Percentiles rank a stretch among this genome's conserved stretches.
Conservation (phyloP, 495 filamentous ascomycete genomes). For the Tuber calosporum region DNA sequence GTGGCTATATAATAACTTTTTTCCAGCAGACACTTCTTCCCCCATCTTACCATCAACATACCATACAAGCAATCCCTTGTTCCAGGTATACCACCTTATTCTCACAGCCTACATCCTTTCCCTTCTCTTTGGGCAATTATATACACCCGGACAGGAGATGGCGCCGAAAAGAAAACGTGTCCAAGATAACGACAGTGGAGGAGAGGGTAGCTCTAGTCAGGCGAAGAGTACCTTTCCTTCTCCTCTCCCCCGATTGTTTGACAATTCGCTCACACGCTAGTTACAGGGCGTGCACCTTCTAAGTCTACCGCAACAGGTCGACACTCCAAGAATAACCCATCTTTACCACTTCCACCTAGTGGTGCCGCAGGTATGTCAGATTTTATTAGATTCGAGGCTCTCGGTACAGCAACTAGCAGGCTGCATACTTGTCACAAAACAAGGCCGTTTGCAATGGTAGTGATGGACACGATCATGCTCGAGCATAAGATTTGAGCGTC, state of each 20-base stretch:
- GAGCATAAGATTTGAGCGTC: too few species aligned
- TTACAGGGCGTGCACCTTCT: neutral
- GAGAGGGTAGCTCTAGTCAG: neutral
- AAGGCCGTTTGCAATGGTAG: neutral
- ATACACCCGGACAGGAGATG: neutral
- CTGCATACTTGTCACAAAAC: neutral
- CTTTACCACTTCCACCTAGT: neutral
- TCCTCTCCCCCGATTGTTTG: neutral
- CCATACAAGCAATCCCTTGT: neutral
- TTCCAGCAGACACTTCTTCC: neutral
- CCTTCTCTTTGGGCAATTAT: neutral
- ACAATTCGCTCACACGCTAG: neutral
- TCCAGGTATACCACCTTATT: neutral
- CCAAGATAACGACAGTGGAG: neutral
- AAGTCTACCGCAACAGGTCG: neutral
- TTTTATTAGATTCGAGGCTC: neutral
- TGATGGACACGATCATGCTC: too few species aligned
- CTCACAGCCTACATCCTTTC: too few species aligned
- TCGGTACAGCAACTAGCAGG: neutral
- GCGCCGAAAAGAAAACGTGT: neutral
- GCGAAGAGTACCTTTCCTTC: neutral
- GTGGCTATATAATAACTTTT: neutral
- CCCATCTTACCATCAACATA: neutral
- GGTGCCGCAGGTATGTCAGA: neutral
- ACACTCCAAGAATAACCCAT: neutral